These are phyloP conservation scores for Yamadazyma mexicana DNA, from an alignment of 1,139 yeast species.

Conservation along the genomic window DNA sequence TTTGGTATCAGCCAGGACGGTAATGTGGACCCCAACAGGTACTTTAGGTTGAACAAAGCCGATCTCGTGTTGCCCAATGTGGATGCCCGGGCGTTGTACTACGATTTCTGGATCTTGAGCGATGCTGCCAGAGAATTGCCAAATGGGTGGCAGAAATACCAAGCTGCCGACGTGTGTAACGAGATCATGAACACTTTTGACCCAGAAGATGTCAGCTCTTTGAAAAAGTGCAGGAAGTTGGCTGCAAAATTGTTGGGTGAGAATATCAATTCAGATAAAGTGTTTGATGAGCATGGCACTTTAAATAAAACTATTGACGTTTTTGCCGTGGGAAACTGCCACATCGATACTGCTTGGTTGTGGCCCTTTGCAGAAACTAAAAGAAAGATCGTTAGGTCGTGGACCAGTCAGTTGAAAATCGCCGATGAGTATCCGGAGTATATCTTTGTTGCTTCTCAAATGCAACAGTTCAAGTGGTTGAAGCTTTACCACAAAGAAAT, in stretches of 20 bases:
- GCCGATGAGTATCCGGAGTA: slow-evolving; percentile 91
- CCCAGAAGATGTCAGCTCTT: slow-evolving; percentile 45
- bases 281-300: slow-evolving; percentile 36
- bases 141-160: slow-evolving; percentile 72
- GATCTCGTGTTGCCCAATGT: slow-evolving; percentile 81
- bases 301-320: slow-evolving; percentile 46
- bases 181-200: slow-evolving; percentile 83
- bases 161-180: slow-evolving; percentile 76
- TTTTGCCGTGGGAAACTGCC: slow-evolving; percentile 89
- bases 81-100: slow-evolving; percentile 72
- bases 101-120: slow-evolving; percentile 85
- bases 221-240: slow-evolving; percentile 63
- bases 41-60: slow-evolving; percentile 64
- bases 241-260: slow-evolving; percentile 67
- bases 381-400: slow-evolving; percentile 86
- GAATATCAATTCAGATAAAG: slow-evolving; percentile 62
- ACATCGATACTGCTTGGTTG: slow-evolving; percentile 95
- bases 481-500: slow-evolving; percentile 81
- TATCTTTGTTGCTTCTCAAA: slow-evolving; percentile 91
- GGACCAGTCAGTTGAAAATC: slow-evolving; percentile 89
- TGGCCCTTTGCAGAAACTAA: slow-evolving; percentile 98
- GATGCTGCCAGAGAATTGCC: slow-evolving; percentile 90
- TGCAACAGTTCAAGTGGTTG: slow-evolving; percentile 94
- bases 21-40: slow-evolving; percentile 62
- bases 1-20: slow-evolving; percentile 76